Percentiles rank a stretch among this genome's conserved stretches.
Conservation (phyloP, 2,329 filamentous ascomycete genomes). For the Fusarium nanum region DNA sequence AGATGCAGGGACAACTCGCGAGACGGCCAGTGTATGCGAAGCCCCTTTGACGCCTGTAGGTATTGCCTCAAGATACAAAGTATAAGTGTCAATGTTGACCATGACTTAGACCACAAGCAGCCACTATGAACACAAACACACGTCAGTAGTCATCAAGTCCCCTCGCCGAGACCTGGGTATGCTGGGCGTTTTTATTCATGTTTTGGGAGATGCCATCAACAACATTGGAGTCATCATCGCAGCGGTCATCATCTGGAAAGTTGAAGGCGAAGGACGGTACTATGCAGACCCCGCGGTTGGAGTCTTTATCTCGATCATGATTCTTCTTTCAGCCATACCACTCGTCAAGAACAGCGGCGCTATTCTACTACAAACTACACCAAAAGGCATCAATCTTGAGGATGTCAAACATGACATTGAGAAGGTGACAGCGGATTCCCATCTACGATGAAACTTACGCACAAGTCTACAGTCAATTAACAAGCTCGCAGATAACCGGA, state of each 20-base stretch:
- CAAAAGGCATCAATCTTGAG: slow-evolving; percentile 66
- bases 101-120: slow-evolving; percentile 32
- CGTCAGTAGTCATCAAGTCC: slow-evolving; percentile 40
- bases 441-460: not conserved
- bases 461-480: slow-evolving; percentile 22
- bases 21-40: slow-evolving; percentile 25
- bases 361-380: slow-evolving; percentile 76
- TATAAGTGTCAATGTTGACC: slow-evolving; percentile 22
- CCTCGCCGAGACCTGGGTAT: slow-evolving; percentile 73
- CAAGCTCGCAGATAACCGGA: slow-evolving; percentile 67
- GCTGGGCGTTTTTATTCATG: slow-evolving; percentile 76
- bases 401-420: slow-evolving; percentile 78
- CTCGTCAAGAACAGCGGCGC: slow-evolving; percentile 70
- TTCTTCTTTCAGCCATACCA: slow-evolving; percentile 71
- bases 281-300: slow-evolving; percentile 79
- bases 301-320: slow-evolving; percentile 78
- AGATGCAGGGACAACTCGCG: slow-evolving; percentile 18
- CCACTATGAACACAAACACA: slow-evolving; percentile 65
- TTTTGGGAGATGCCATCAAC: slow-evolving; percentile 79
- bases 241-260: slow-evolving; percentile 76
- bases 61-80: not conserved
- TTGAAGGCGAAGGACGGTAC: slow-evolving; percentile 66
- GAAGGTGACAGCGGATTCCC: slow-evolving; percentile 56
- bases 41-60: slow-evolving; percentile 34
- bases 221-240: slow-evolving; percentile 80